A percentile compares a stretch with the other conserved stretches of the same genome.
Evolutionary conservation across 805 yeast species (phyloP).

Genomic region (Yamadazyma sp.): DNA sequence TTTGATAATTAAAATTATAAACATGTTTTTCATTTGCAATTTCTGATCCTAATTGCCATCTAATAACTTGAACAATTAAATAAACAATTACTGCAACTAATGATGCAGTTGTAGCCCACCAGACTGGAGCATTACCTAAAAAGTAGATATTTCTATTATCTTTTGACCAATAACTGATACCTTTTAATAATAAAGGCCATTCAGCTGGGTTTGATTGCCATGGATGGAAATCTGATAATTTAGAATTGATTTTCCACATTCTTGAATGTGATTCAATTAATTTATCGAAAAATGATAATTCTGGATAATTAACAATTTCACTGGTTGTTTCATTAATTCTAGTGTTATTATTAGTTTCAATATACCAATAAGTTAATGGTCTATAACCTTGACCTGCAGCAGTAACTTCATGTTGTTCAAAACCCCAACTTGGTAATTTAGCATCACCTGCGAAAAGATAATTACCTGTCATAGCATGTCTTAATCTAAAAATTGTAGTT

Average conservation of each 20-base stretch:
- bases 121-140: conserved; percentile 73
- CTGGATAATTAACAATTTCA: conserved; percentile 45
- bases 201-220: conserved; percentile 69
- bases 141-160: conserved; percentile 62
- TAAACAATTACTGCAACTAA: conserved; percentile 50
- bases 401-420: conserved; percentile 81
- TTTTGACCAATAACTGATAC: conserved; percentile 76
- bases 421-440: conserved; percentile 80
- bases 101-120: conserved; percentile 69
- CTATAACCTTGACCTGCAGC: conserved; percentile 69
- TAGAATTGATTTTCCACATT: conserved; percentile 78
- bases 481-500: conserved; percentile 67
- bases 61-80: conserved; percentile 43
- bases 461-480: conserved; percentile 78
- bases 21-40: conserved; percentile 51
- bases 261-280: conserved; percentile 61
- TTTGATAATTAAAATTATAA: conserved; percentile 63
- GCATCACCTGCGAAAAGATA: conserved; percentile 72
- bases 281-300: conserved; percentile 54
- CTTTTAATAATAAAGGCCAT: conserved; percentile 76
- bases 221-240: conserved; percentile 64
- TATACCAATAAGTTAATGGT: conserved; percentile 64
- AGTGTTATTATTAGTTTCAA: conserved; percentile 65
- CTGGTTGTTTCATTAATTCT: conserved; percentile 28
- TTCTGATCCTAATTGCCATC: conserved; percentile 57